phyloP scores from a whole-genome alignment of 768 basidiomycete genomes.

The Phylloporus arenicola region DNA sequence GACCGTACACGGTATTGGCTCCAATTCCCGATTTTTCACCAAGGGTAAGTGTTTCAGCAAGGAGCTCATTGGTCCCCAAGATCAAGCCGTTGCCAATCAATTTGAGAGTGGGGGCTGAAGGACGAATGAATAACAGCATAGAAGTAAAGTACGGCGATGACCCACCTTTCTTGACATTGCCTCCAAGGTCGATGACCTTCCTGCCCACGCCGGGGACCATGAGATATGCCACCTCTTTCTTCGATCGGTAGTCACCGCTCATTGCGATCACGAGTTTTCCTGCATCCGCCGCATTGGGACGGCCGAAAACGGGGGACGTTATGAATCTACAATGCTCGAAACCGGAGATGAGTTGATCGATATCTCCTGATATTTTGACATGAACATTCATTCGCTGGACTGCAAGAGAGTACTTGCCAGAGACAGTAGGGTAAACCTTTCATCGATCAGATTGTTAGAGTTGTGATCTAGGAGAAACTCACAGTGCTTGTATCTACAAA shows the following conservation, averaged over 20 bases:
- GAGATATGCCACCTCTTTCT: slow-evolving; percentile 74
- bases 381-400: neutral
- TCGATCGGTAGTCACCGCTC: slow-evolving; percentile 76
- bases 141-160: neutral
- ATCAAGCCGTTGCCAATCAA: slow-evolving; percentile 78
- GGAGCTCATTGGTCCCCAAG: slow-evolving; percentile 68
- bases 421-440: slow-evolving; percentile 52
- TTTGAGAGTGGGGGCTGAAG: slow-evolving; percentile 63
- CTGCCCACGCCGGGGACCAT: slow-evolving; percentile 74
- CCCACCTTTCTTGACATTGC: slow-evolving; percentile 76
- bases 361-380: slow-evolving; percentile 42
- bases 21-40: slow-evolving; percentile 81
- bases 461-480: slow-evolving; percentile 20
- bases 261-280: slow-evolving; percentile 68
- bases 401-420: slow-evolving; percentile 30
- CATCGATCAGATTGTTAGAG: slow-evolving; percentile 6
- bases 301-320: slow-evolving; percentile 72
- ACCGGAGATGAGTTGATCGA: slow-evolving; percentile 61
- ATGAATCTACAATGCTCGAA: slow-evolving; percentile 60
- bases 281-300: slow-evolving; percentile 59
- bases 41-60: slow-evolving; percentile 80
- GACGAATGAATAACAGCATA: neutral
- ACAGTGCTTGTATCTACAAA: slow-evolving; percentile 87
- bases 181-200: slow-evolving; percentile 77
- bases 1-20: slow-evolving; percentile 47